A percentile compares a stretch with the other conserved stretches of the same genome.
Conservation (phyloP, 2,329 filamentous ascomycete species). For the Bipolaris gigantea region DNA sequence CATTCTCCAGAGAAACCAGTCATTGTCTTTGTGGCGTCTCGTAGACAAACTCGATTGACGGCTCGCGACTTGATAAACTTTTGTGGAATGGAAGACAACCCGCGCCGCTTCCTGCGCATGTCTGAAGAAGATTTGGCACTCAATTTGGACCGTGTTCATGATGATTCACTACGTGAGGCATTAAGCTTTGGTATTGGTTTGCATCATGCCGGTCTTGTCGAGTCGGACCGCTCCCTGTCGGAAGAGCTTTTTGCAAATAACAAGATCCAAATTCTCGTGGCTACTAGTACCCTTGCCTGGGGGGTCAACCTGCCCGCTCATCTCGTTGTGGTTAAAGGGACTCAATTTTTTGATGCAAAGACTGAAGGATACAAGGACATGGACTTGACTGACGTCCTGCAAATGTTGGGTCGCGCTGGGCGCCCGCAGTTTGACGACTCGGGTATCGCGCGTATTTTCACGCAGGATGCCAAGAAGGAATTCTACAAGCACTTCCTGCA, state of each 20-base stretch:
- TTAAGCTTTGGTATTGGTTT: constrained; percentile 95
- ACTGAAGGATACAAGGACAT: constrained; percentile 98
- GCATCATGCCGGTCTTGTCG: constrained; percentile 94
- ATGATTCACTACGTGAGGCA: constrained; percentile 89
- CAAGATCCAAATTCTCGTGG: constrained; percentile 95
- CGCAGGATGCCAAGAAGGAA: constrained; percentile 94
- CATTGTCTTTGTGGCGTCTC: constrained; percentile 96
- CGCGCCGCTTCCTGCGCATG: constrained; percentile 89
- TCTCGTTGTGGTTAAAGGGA: constrained; percentile 95
- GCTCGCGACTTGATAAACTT: constrained; percentile 96
- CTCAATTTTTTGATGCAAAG: constrained; percentile 97
- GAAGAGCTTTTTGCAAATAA: constrained; percentile 97
- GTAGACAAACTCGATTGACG: constrained; percentile 90
- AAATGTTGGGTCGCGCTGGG: constrained; percentile 95
- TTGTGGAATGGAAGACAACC: constrained; percentile 98
- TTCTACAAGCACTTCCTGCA: constrained; percentile 99
- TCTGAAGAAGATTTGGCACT: constrained; percentile 89
- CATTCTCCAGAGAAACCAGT: constrained; percentile 97
- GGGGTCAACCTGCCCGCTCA: constrained; percentile 97
- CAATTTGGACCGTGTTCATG: constrained; percentile 87
- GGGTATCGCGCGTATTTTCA: constrained; percentile 95
- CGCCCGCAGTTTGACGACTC: constrained; percentile 96
- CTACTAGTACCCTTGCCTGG: constrained; percentile 95
- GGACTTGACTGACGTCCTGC: constrained; percentile 95
- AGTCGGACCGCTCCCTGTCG: constrained; percentile 85